phyloP scores from a whole-genome alignment of 495 filamentous ascomycete species.

The Penicillium silybi region DNA sequence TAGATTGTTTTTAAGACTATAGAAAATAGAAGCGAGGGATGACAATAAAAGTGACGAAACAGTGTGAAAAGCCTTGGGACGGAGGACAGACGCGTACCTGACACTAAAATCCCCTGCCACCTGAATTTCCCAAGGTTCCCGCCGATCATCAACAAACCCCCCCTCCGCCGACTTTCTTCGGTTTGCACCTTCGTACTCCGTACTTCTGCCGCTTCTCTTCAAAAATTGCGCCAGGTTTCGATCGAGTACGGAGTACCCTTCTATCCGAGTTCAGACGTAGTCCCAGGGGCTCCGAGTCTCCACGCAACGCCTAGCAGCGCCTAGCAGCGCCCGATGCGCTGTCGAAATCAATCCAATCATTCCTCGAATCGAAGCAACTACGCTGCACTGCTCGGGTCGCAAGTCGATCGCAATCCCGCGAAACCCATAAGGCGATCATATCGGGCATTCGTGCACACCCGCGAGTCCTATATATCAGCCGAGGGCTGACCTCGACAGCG shows the following conservation, averaged over 20 bases:
- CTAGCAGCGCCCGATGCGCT: slow-evolving; percentile 27
- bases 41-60: background rate
- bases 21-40: slow-evolving; percentile 3
- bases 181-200: background rate
- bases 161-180: slow-evolving; percentile 1
- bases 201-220: background rate
- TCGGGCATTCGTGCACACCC: background rate
- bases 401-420: background rate
- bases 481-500: background rate
- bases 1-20: slow-evolving; percentile 32
- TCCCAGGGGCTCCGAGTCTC: background rate
- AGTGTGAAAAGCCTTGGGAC: background rate
- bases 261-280: background rate
- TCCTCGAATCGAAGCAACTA: background rate
- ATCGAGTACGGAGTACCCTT: too few relatives aligned
- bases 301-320: slow-evolving; percentile 12
- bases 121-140: slow-evolving; percentile 28
- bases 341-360: slow-evolving; percentile 7
- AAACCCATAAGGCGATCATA: background rate
- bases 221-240: background rate
- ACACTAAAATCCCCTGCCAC: slow-evolving; percentile 27
- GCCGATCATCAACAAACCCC: slow-evolving; percentile 15
- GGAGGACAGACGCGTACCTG: background rate
- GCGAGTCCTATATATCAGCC: background rate
- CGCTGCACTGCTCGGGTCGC: background rate